These are phyloP conservation scores for Lachnum nothofagi DNA, from an alignment of 2,329 filamentous ascomycete genomes.

Conservation along the genomic window DNA sequence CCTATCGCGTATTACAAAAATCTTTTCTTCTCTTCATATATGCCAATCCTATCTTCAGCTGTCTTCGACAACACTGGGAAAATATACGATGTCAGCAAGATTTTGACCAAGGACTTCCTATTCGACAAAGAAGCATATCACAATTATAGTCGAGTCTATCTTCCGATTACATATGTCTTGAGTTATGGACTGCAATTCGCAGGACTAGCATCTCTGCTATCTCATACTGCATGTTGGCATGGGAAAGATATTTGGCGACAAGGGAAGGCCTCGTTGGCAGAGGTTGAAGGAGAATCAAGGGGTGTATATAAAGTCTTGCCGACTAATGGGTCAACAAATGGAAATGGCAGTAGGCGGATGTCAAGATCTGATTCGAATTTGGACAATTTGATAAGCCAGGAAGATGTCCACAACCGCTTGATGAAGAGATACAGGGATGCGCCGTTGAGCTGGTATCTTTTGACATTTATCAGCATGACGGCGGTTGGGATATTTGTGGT, in stretches of 20 bases:
- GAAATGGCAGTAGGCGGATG: constrained; percentile 13
- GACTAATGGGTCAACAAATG: constrained; percentile 2
- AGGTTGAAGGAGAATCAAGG: constrained; percentile 50
- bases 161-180: constrained; percentile 81
- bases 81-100: constrained; percentile 74
- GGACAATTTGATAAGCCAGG: constrained; percentile 57
- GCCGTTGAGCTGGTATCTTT: constrained; percentile 73
- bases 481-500: constrained; percentile 77
- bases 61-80: constrained; percentile 82
- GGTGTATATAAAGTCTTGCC: constrained; percentile 49
- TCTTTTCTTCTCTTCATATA: constrained; percentile 73
- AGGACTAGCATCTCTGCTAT: constrained; percentile 70
- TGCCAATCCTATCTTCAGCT: constrained; percentile 78
- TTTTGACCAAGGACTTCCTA: constrained; percentile 70
- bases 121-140: constrained; percentile 74
- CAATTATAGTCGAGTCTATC: constrained; percentile 76
- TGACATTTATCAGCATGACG: constrained; percentile 70
- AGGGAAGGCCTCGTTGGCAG: constrained; percentile 64
- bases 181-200: constrained; percentile 86
- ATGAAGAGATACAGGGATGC: constrained; percentile 81
- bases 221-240: constrained; percentile 80
- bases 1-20: constrained; percentile 79
- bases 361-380: constrained; percentile 38
- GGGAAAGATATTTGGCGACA: constrained; percentile 76
- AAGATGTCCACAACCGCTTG: constrained; percentile 78